Conservation (phyloP, 352 stramenopile species). For the Phytophthora colocasiae region DNA sequence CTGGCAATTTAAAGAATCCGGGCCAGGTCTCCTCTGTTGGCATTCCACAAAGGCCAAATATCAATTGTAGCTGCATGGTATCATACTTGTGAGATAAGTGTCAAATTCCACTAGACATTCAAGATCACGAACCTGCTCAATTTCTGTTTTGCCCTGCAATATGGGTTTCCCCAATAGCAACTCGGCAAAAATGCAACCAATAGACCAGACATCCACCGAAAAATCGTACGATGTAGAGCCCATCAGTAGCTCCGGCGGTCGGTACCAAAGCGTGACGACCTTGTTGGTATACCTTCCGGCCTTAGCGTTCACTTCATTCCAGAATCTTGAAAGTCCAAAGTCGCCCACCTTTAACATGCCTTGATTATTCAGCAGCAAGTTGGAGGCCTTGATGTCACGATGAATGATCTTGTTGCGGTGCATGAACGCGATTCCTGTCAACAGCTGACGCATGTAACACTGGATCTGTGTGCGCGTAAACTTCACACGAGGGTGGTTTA, state of each 20-base stretch:
- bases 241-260: slow-evolving; percentile 93
- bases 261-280: slow-evolving; percentile 96
- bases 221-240: slow-evolving; percentile 93
- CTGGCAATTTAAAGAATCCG: slow-evolving; percentile 77
- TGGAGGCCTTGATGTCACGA: slow-evolving; percentile 89
- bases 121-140: slow-evolving; percentile 68
- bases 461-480: slow-evolving; percentile 88
- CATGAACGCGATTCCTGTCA: slow-evolving; percentile 88
- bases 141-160: slow-evolving; percentile 82
- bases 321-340: slow-evolving; percentile 85
- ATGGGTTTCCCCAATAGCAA: slow-evolving; percentile 83
- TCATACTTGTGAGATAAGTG: too few relatives aligned
- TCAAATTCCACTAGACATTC: too few relatives aligned
- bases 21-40: slow-evolving; percentile 86
- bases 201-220: slow-evolving; percentile 95
- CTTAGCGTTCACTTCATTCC: slow-evolving; percentile 88
- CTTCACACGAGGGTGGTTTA: slow-evolving; percentile 86
- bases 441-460: slow-evolving; percentile 88
- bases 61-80: slow-evolving; percentile 64
- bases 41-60: slow-evolving; percentile 80
- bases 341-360: slow-evolving; percentile 87
- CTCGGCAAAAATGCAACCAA: slow-evolving; percentile 90
- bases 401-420: slow-evolving; percentile 91
- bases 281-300: slow-evolving; percentile 94
- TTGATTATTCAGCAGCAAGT: slow-evolving; percentile 85